Evolutionary conservation across 2,329 filamentous ascomycete genomes (phyloP).

Genomic region (Paecilomyces fulvus): DNA sequence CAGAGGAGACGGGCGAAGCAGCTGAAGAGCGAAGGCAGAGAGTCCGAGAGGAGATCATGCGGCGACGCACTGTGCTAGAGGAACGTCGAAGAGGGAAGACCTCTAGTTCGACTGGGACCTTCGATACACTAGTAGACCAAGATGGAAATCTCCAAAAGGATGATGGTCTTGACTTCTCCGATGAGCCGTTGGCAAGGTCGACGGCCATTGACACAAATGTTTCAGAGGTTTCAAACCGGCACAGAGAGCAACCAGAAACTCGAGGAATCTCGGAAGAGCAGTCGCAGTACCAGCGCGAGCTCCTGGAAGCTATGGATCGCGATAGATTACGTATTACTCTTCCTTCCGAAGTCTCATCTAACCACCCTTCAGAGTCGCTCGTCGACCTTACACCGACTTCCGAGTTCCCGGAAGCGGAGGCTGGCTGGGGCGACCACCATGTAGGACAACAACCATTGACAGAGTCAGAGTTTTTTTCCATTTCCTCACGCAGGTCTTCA

Average conservation of each 20-base stretch:
- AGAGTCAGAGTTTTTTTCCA: slow-evolving; percentile 17
- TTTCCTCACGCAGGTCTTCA: slow-evolving; percentile 14
- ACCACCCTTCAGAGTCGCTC: slow-evolving; percentile 34
- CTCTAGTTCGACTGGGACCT: slow-evolving; percentile 20
- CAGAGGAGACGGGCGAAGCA: slow-evolving; percentile 34
- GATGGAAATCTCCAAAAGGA: slow-evolving; percentile 26
- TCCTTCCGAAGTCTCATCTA: slow-evolving; percentile 25
- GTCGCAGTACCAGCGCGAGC: slow-evolving; percentile 10
- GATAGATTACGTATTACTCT: slow-evolving; percentile 19
- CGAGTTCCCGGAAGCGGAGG: slow-evolving; percentile 26
- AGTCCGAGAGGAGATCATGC: slow-evolving; percentile 38
- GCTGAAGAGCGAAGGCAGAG: slow-evolving; percentile 37
- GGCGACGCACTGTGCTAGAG: slow-evolving; percentile 33
- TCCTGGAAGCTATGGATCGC: slow-evolving; percentile 10
- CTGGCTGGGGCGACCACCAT: slow-evolving; percentile 9
- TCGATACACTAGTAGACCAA: slow-evolving; percentile 39
- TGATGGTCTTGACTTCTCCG: slow-evolving; percentile 4
- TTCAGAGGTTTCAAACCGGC: slow-evolving; percentile 18
- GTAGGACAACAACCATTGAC: slow-evolving; percentile 10
- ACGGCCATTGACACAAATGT: slow-evolving; percentile 27
- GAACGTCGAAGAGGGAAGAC: slow-evolving; percentile 23
- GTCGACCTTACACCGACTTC: slow-evolving; percentile 39
- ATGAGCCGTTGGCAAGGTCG: slow-evolving; percentile 20
- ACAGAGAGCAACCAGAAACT: slow-evolving; percentile 11
- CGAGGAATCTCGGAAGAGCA: slow-evolving; percentile 4